Base-by-base conservation (phyloP, 1,139 yeast genomes). In the Candida labiduridarum region DNA sequence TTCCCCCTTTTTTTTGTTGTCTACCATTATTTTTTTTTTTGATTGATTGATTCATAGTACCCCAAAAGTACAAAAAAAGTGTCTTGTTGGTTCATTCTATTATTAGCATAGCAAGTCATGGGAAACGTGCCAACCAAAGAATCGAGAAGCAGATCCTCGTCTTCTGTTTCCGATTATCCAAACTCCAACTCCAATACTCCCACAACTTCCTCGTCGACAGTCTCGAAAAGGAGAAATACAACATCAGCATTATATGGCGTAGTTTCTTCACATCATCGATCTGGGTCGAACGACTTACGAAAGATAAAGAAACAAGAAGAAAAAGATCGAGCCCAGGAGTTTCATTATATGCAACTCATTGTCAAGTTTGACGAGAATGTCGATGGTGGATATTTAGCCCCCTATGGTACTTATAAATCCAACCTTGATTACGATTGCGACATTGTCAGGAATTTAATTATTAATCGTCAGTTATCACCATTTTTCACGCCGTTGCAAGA, bases 401-500 rank as follows among this genome's bases (percentile, higher is more conserved):
- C 97, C 0, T 89, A 79, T 67, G 97, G 97, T 1, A 89, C 90
- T 31, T 92, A 92, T 67, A 82, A 79, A 57, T 76, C 86, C 52
- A 83, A 87, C 50, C 77, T 89, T 54, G 96, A 89, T 64, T 94
- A 83, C 68, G 82, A 86, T 61, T 80, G 88, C 14, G 82, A 81
- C 35, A 74, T 86, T 2, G 97, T 92, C 9, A 80, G 89, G 45
- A 78, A 72, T 25, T 70, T 89, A 39, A 87, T 92, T 19, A 58
- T 68, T 4, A 59, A 61, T 44, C 79, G 99, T 42, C 79, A 78
- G 57, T 62, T 94, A 44, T 92, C 98, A 0, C 98, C 99, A 1
- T 94, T 94, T 65, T 94, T 82, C 65, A 87, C 92, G 2, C 98
- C 98, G 0, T 72, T 94, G 48, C 90, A 89, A 60, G 97, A 90